Conservation (phyloP, 148 eudicot genomes). For the Rhododendron mucronatum region DNA sequence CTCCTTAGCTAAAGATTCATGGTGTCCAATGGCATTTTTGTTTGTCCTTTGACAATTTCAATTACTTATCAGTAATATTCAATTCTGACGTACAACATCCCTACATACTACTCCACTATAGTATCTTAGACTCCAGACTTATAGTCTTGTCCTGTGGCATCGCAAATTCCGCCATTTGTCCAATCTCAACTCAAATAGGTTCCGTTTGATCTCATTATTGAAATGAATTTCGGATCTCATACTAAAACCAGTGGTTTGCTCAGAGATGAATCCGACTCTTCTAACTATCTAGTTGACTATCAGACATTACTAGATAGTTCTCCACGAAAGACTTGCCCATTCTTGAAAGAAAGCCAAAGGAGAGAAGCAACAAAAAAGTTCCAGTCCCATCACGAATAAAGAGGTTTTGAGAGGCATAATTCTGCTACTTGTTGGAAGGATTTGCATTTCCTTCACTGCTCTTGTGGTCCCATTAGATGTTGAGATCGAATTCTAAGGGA, state of each 20-base stretch:
- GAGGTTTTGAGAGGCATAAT: neutral
- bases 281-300: neutral
- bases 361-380: neutral
- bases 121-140: neutral
- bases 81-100: neutral
- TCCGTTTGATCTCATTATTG: neutral
- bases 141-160: neutral
- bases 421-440: neutral
- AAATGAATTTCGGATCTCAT: too few relatives aligned
- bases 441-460: neutral
- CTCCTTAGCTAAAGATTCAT: neutral
- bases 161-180: neutral
- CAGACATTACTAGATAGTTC: neutral
- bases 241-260: neutral
- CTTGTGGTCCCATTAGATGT: neutral
- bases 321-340: neutral
- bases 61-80: neutral
- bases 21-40: neutral
- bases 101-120: neutral
- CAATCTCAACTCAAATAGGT: neutral
- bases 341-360: neutral
- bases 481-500: neutral
- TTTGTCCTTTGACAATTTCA: neutral
- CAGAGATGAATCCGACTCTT: neutral
- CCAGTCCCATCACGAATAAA: neutral